Base-by-base conservation (phyloP, 2,329 filamentous ascomycete species). In the Ophiostoma australiae region DNA sequence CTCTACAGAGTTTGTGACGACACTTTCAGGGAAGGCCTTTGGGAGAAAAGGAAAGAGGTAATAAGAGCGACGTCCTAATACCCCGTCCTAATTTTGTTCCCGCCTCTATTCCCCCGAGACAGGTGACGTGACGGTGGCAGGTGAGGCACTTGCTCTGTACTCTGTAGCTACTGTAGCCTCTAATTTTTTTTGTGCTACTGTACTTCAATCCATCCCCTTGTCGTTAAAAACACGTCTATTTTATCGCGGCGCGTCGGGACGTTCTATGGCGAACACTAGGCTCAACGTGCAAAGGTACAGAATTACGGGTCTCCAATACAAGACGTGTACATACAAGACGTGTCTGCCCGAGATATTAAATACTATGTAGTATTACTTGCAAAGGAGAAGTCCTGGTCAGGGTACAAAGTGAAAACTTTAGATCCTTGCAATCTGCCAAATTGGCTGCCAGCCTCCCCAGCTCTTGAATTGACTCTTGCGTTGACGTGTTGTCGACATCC, bases 51-150 rank as follows among this genome's bases (percentile, higher is more conserved):
- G 27, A 11, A 58, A 58, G n/a, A 31, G 15, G 44, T n/a, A 48
- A 48, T 48, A 48, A n/a, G n/a, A 58, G 52, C 23, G 11, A 27
- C 52, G 15, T 58, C 52, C 6, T 58, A 58, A 27, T 61, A 4
- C 20, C 52, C n/a, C 3, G 8, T 27, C 31, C 13, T 20, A 65
- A 65, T n/a, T 17, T 35, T n/a, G 33, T n/a, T 65, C 61, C 31
- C 17, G 31, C 37, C 33, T n/a, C 61, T 33, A 65, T 35, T 33
- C 61, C 33, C 61, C 27, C 27, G 44, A 48, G 48, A 55, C 15
- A 35, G 55, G 61, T 65, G 61, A 65, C 61, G 61, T 65, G 61
- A 65, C 61, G 61, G 61, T 39, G 61, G 33, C 27, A 65, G 31
- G 61, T 65, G 23, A 58, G 10, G n/a, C 44, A 39, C 3, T 7